These are phyloP conservation scores for Dacryopinax spathularia DNA, from an alignment of 768 basidiomycete species.

Conservation along the genomic window DNA sequence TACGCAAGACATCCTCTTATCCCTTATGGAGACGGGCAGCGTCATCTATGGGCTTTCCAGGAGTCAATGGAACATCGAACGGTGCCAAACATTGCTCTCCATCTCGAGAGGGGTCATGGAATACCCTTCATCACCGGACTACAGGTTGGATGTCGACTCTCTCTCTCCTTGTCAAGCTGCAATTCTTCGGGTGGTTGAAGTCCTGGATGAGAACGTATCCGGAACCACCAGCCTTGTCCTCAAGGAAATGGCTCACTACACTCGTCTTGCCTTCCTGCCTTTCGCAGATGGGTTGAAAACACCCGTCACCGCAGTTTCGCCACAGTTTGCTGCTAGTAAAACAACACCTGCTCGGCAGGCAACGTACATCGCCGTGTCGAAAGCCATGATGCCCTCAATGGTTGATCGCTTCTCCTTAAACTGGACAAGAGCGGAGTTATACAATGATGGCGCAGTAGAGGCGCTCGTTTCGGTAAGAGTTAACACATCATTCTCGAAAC, in stretches of 20 bases:
- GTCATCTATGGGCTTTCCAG: constrained; percentile 31
- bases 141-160: constrained; percentile 72
- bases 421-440: constrained; percentile 47
- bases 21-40: constrained; percentile 57
- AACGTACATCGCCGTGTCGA: constrained; percentile 81
- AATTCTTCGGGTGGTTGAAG: constrained; percentile 54
- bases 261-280: constrained; percentile 74
- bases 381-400: constrained; percentile 72
- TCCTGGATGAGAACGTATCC: constrained; percentile 47
- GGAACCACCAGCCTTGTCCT: constrained; percentile 63
- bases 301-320: constrained; percentile 9
- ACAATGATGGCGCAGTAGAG: constrained; percentile 71
- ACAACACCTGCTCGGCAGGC: constrained; percentile 46
- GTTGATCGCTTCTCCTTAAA: constrained; percentile 63
- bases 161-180: constrained; percentile 56
- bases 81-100: constrained; percentile 52
- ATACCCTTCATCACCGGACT: constrained; percentile 71
- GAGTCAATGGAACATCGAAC: constrained; percentile 50
- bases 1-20: constrained; percentile 76
- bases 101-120: constrained; percentile 64
- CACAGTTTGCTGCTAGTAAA: constrained; percentile 24
- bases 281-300: constrained; percentile 44
- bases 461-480: constrained; percentile 55
- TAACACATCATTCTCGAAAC: neutral
- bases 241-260: constrained; percentile 70